phyloP scores from a whole-genome alignment of 768 basidiomycete species.

The Mycena belliarum region DNA sequence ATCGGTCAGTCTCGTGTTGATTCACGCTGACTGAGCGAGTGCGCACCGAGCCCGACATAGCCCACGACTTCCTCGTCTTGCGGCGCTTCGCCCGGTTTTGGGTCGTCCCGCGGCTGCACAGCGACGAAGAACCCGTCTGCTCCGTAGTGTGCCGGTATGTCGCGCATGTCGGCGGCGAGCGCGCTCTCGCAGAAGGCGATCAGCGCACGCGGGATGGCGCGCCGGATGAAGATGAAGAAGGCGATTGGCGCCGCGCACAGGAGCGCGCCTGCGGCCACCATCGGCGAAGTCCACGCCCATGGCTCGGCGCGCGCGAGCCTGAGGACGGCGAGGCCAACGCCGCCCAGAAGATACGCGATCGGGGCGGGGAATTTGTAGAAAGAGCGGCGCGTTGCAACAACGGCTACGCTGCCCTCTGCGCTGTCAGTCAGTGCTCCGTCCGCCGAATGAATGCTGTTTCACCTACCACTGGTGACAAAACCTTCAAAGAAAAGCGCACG shows the following conservation, averaged over 20 bases:
- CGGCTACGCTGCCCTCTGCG: not conserved
- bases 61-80: constrained; percentile 5
- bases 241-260: not conserved
- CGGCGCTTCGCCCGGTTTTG: not conserved
- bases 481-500: constrained; percentile 4
- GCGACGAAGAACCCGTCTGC: constrained; percentile 6
- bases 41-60: constrained; percentile 10
- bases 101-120: not conserved
- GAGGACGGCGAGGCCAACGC: not conserved
- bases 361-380: not conserved
- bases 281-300: not conserved
- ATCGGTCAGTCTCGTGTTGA: not conserved
- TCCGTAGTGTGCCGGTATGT: not conserved
- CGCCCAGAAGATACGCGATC: not conserved
- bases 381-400: not conserved
- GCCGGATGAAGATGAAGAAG: not conserved
- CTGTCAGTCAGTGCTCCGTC: too few species aligned
- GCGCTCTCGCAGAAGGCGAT: not conserved
- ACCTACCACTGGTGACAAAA: constrained; percentile 6
- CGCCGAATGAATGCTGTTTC: not conserved
- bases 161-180: constrained; percentile 1
- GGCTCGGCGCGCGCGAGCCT: not conserved
- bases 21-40: too few species aligned
- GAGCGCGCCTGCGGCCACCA: not conserved
- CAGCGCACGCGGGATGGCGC: not conserved